Evolutionary conservation across 2,329 filamentous ascomycete species (phyloP), one percentile per base, ranked within the genome.

Genomic region (Colletotrichum phormii): DNA sequence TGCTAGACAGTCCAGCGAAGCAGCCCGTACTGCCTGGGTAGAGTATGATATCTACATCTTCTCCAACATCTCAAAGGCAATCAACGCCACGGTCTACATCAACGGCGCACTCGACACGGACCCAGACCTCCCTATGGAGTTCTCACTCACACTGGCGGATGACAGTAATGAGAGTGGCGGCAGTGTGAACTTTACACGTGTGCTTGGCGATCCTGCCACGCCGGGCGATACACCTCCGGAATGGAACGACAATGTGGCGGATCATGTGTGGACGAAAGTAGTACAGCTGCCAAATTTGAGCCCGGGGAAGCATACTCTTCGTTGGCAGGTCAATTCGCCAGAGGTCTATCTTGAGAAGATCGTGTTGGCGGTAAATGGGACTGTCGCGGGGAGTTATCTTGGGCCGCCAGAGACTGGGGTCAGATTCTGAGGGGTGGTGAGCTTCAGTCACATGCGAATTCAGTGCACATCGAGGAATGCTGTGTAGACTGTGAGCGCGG

Each of bases 231-330:
- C 73, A 74, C 87, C 87, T 4, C 83, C 84, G 0, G 83, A 83
- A 13, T 89, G 87, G 87, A 77, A 80, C 7, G 78, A 77, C 12
- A 83, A 83, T 0, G 86, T 88, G 0, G 84, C 84, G 0, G 83
- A 87, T 61, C 76, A 83, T 29, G 85, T 85, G 7, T 89, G 86
- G 87, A 81, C 78, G 12, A 85, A 83, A 59, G 83, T 79, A 18
- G 77, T 80, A 2, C 15, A 18, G 9, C 61, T 76, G 22, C 64
- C 64, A 0, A 15, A 0, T 0, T 12, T 75, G 64, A 70, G 15
- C 22, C 62, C 29, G n/a, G 80, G 80, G 0, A 64, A 53, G 46
- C 78, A 81, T 35, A 76, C 75, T 13, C 59, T 82, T 15, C 70
- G 77, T 4, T 80, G 79, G 78, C 74, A 73, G 71, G 70, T 74